These are phyloP conservation scores for Colletotrichum lentis DNA, from an alignment of 2,329 filamentous ascomycete species.

Conservation along the genomic window DNA sequence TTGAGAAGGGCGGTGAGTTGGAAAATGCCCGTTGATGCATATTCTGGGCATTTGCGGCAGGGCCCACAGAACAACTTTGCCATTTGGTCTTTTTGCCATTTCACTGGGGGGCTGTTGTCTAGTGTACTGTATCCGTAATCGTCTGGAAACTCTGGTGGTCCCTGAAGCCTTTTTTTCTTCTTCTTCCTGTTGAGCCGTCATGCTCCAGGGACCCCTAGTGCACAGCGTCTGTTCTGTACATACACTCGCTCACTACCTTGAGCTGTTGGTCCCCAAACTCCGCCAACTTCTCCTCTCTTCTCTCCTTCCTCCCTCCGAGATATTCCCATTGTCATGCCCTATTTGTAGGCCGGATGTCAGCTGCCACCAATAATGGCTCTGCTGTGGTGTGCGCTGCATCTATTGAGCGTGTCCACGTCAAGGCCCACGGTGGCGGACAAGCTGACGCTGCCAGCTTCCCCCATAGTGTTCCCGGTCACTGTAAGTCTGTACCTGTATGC, in stretches of 20 bases:
- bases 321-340: constrained; percentile 11
- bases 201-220: background rate
- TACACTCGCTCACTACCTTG: too few relatives aligned
- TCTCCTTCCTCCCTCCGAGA: constrained; percentile 15
- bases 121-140: too few relatives aligned
- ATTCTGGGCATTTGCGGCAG: background rate
- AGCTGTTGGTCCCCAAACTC: background rate
- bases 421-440: constrained; percentile 11
- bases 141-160: too few relatives aligned
- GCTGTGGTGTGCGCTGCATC: too few relatives aligned
- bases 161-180: background rate
- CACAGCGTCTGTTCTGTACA: background rate
- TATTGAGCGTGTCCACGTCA: background rate
- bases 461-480: constrained; percentile 1
- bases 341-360: too few relatives aligned
- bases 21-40: constrained; percentile 39
- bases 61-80: constrained; percentile 12
- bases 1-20: constrained; percentile 43
- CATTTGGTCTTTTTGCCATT: constrained; percentile 18
- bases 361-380: too few relatives aligned
- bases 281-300: too few relatives aligned
- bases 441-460: constrained; percentile 17
- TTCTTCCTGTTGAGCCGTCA: background rate
- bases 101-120: too few relatives aligned
- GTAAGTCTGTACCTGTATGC: too few relatives aligned